Evolutionary conservation across 441 rosid genomes (phyloP).

Genomic region (Capsella rubella): DNA sequence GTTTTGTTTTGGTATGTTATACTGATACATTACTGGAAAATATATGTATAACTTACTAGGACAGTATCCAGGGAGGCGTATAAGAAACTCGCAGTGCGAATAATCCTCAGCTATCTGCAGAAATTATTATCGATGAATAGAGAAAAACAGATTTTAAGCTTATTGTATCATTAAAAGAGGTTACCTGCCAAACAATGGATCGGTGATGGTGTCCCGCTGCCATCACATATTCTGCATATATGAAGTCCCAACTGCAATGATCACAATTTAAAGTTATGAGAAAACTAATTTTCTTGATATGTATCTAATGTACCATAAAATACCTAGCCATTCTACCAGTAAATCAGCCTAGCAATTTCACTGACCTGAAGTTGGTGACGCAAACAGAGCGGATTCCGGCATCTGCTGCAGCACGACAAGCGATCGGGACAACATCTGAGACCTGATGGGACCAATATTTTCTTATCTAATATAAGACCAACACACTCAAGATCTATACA

Average conservation of each 20-base stretch:
- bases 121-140: neutral
- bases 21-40: neutral
- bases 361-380: constrained; percentile 87
- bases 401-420: constrained; percentile 94
- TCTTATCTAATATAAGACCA: neutral
- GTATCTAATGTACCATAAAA: too few relatives aligned
- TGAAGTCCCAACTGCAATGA: constrained; percentile 89
- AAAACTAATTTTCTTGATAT: constrained; percentile 13
- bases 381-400: constrained; percentile 96
- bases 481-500: neutral
- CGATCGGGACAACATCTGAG: constrained; percentile 96
- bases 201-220: constrained; percentile 91
- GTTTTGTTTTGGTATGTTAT: neutral
- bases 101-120: constrained; percentile 96
- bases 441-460: constrained; percentile 55
- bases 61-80: constrained; percentile 96
- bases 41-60: constrained; percentile 67
- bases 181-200: constrained; percentile 96
- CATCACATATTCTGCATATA: constrained; percentile 95
- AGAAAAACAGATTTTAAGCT: neutral
- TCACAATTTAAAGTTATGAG: neutral
- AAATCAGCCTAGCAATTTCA: neutral
- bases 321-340: neutral
- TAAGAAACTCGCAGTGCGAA: constrained; percentile 84
- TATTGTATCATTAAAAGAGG: neutral